These are phyloP conservation scores for Plasmodium coatneyi DNA, from an alignment of 169 alveolate genomes.

Conservation along the genomic window DNA sequence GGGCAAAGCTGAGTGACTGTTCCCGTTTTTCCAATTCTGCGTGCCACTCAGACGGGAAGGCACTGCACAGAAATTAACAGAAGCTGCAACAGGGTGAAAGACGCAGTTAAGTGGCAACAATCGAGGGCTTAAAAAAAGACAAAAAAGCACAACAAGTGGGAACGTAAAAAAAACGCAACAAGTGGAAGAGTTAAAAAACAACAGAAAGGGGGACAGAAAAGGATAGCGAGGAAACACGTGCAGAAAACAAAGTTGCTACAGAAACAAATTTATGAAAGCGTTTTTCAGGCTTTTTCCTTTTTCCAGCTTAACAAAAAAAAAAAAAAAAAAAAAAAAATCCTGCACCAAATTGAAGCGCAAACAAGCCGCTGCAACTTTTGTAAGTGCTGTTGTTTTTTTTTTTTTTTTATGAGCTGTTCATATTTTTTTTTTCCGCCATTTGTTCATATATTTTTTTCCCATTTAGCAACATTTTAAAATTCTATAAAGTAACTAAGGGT, in stretches of 20 bases:
- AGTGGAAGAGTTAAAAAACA: neutral
- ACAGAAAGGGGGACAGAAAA: neutral
- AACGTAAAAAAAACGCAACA: neutral
- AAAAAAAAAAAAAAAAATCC: conserved; percentile 27
- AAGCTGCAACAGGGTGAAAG: neutral
- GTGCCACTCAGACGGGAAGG: neutral
- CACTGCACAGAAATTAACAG: neutral
- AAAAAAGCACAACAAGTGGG: neutral
- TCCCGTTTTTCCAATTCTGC: neutral
- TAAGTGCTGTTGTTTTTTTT: neutral
- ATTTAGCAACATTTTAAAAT: neutral
- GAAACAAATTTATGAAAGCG: neutral
- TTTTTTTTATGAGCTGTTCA: neutral
- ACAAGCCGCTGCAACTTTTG: neutral
- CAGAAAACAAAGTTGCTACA: conserved; percentile 5
- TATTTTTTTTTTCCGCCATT: too few species aligned
- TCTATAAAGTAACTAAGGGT: neutral
- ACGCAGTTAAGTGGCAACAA: neutral
- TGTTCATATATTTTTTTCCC: neutral
- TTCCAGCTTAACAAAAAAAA: conserved; percentile 3
- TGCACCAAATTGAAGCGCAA: neutral
- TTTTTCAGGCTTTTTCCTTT: conserved; percentile 23
- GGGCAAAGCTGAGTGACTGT: neutral
- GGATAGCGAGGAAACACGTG: neutral
- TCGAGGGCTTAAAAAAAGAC: neutral